Conservation (phyloP, 2,329 filamentous ascomycete genomes). For the Neurospora sp. region DNA sequence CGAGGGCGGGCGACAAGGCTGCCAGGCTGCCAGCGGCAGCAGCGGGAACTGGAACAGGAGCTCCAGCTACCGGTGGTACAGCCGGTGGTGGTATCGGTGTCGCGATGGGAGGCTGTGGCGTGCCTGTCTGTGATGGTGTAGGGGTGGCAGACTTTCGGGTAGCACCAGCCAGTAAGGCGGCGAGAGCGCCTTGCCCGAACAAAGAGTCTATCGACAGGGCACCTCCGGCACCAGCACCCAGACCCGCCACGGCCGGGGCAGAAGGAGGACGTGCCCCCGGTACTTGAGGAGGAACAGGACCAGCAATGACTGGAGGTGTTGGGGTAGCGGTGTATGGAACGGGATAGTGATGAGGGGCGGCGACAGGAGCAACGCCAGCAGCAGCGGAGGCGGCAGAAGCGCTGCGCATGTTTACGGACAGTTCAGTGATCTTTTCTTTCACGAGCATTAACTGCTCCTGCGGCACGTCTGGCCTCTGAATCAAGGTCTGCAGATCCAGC, state of each 20-base stretch:
- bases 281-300: constrained; percentile 24
- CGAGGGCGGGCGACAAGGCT: background rate
- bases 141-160: constrained; percentile 39
- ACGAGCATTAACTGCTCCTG: constrained; percentile 76
- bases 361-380: constrained; percentile 10
- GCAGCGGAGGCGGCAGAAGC: constrained; percentile 16
- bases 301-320: constrained; percentile 22
- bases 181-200: constrained; percentile 49
- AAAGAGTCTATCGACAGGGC: constrained; percentile 46
- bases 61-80: constrained; percentile 17
- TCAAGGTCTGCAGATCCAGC: constrained; percentile 70
- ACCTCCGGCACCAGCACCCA: constrained; percentile 6
- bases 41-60: background rate
- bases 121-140: constrained; percentile 23
- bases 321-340: constrained; percentile 19
- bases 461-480: constrained; percentile 68
- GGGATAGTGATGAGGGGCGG: constrained; percentile 2
- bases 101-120: constrained; percentile 12
- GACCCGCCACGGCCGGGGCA: constrained; percentile 21
- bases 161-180: constrained; percentile 37
- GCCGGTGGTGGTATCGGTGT: constrained; percentile 19
- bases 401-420: constrained; percentile 53
- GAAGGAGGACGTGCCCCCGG: constrained; percentile 25
- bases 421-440: constrained; percentile 71
- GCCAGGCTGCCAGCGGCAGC: background rate